phyloP scores from a whole-genome alignment of 2,329 filamentous ascomycete species.

The Verticillium dahliae region DNA sequence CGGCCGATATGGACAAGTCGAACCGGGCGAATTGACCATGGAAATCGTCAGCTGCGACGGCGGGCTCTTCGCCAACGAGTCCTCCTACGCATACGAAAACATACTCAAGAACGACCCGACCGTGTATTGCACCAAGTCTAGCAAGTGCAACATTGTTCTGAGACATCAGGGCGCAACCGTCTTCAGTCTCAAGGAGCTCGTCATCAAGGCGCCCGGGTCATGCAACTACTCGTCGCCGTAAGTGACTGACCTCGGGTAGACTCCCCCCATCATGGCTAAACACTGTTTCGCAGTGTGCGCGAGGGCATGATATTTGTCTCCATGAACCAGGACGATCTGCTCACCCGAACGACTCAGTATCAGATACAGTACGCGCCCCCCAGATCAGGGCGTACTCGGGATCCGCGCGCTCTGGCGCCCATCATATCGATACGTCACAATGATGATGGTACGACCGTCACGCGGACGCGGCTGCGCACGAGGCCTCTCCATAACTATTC shows the following conservation, averaged over 20 bases:
- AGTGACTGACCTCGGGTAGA: conserved; percentile 27
- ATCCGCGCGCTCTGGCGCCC: conserved; percentile 19
- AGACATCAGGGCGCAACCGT: conserved; percentile 73
- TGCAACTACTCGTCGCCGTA: conserved; percentile 80
- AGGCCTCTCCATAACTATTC: conserved; percentile 37
- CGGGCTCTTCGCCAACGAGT: conserved; percentile 60
- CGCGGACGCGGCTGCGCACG: conserved; percentile 34
- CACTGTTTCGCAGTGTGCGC: conserved; percentile 55
- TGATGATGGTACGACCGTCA: conserved; percentile 43
- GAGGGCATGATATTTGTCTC: conserved; percentile 89
- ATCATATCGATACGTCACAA: conserved; percentile 47
- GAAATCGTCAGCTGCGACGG: conserved; percentile 87
- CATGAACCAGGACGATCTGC: conserved; percentile 73
- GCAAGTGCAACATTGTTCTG: conserved; percentile 79
- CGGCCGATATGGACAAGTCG: conserved; percentile 80
- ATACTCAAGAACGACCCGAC: conserved; percentile 75
- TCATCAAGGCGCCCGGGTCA: conserved; percentile 76
- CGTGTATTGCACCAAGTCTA: conserved; percentile 87
- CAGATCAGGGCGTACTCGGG: conserved; percentile 16
- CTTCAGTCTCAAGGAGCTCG: conserved; percentile 77
- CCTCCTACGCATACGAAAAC: conserved; percentile 66
- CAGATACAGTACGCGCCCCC: conserved; percentile 57
- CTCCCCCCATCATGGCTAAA: conserved; percentile 18
- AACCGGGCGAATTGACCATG: conserved; percentile 75
- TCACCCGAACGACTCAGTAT: conserved; percentile 67